Base-by-base conservation (phyloP, 345 rosid genomes). In the Salix koriyanagi region DNA sequence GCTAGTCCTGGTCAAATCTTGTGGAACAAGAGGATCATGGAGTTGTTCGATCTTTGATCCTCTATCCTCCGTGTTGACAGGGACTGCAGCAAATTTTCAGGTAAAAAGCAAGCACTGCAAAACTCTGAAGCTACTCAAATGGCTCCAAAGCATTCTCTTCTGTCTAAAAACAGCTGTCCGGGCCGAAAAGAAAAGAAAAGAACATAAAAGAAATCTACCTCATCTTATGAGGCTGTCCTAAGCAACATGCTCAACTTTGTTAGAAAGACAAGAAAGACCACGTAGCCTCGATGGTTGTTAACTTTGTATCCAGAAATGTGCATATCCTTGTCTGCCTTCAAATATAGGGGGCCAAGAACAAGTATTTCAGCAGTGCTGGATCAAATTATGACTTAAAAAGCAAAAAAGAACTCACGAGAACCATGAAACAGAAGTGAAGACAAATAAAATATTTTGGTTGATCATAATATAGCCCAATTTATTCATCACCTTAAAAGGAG, bases 221-320 rank as follows among this genome's bases (percentile, higher is more conserved):
- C 11, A 70, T 70, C 67, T 78, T 72, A 56, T 78, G 68, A 72
- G 72, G 56, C 73, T 12, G 32, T 68, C 23, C 8, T 19, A 73
- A 73, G 73, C 76, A 73, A 73, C 69, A 34, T 69, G 41, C 56
- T 71, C 77, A 44, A 23, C 81, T 79, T 79, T n/a, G 81, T 79
- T 68, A 73, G 41, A 50, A 79, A 73, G 81, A 79, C 74, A 79
- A 79, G 81, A 79, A 79, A 79, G 73, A 73, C 81, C 81, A 79
- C 81, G 81, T 79, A 73, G 77, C 76, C 71, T n/a, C 60, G 7
- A 25, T n/a, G 18, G 75, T 64, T 44, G 75, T 64, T 70, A 69
- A 58, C 39, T 69, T 56, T 7, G 69, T 48, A 64, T 15, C 52
- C 48, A 70, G 25, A 34, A 3, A 50, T 65, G 48, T 52, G 7